Evolutionary conservation across 306 rosid species (phyloP).

Genomic region (Arachis hypogaea): DNA sequence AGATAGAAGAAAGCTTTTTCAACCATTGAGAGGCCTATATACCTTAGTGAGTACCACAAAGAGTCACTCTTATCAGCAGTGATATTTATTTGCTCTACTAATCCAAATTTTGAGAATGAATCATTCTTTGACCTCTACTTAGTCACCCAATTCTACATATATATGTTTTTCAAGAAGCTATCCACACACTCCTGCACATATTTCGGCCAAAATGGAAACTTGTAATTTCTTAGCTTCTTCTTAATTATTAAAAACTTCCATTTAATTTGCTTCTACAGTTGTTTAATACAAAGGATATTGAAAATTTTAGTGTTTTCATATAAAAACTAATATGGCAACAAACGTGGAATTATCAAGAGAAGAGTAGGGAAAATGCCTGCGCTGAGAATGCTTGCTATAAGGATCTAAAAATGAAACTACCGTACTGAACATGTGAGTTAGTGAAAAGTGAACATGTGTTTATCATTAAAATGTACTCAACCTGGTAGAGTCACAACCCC

Average conservation of each 20-base stretch:
- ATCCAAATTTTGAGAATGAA: slow-evolving; percentile 66
- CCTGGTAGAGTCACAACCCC: too few relatives aligned
- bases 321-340: slow-evolving; percentile 53
- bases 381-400: slow-evolving; percentile 99
- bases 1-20: not conserved
- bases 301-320: too few relatives aligned
- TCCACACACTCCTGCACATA: too few relatives aligned
- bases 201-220: too few relatives aligned
- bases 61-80: slow-evolving; percentile 95
- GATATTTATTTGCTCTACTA: slow-evolving; percentile 89
- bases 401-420: slow-evolving; percentile 99
- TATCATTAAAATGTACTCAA: too few relatives aligned
- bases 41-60: slow-evolving; percentile 95
- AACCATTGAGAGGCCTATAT: slow-evolving; percentile 36
- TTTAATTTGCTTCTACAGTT: too few relatives aligned
- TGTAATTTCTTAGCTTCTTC: too few relatives aligned
- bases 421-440: slow-evolving; percentile 27
- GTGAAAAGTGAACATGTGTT: too few relatives aligned
- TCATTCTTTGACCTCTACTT: slow-evolving; percentile 46
- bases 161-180: too few relatives aligned
- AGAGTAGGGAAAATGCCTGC: slow-evolving; percentile 98
- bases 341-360: slow-evolving; percentile 91
- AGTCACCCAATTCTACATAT: too few relatives aligned
- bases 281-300: too few relatives aligned
- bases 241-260: too few relatives aligned